Percentiles rank a stretch among this genome's conserved stretches.
Evolutionary conservation across 371 early-diverging fungal species (phyloP).

Genomic region (Umbelopsis sp.): DNA sequence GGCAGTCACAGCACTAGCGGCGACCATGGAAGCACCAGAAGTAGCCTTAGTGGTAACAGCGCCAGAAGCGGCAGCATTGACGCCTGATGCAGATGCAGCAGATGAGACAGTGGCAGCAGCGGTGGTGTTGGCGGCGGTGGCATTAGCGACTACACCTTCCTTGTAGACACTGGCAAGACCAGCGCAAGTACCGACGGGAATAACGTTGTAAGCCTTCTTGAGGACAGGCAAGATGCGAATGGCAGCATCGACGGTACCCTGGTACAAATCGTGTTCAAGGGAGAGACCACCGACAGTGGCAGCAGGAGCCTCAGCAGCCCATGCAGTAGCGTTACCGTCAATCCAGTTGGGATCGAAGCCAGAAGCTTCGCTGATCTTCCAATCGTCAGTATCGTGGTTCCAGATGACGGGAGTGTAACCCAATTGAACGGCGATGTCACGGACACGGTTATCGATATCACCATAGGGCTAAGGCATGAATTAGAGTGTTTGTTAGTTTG

Average conservation of each 20-base stretch:
- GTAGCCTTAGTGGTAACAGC: not conserved
- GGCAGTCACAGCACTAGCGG: not conserved
- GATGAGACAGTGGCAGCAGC: not conserved
- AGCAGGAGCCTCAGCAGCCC: constrained; percentile 47
- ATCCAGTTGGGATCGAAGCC: constrained; percentile 41
- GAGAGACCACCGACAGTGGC: constrained; percentile 56
- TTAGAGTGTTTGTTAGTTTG: not conserved
- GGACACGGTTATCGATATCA: constrained; percentile 72
- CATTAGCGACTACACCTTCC: constrained; percentile 31
- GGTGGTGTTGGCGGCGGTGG: constrained; percentile 19
- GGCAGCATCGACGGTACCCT: constrained; percentile 58
- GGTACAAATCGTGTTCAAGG: constrained; percentile 60
- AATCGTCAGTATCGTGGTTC: constrained; percentile 53
- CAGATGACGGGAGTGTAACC: constrained; percentile 58
- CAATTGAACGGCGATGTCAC: constrained; percentile 58
- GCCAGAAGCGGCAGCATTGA: constrained; percentile 10
- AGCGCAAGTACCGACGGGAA: constrained; percentile 46
- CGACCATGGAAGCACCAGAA: not conserved
- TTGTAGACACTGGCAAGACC: constrained; percentile 42
- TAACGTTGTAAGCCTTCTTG: constrained; percentile 47
- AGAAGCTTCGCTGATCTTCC: constrained; percentile 33
- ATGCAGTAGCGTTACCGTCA: constrained; percentile 52
- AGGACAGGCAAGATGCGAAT: constrained; percentile 59
- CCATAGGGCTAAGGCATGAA: constrained; percentile 59
- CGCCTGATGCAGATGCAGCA: constrained; percentile 22